Evolutionary conservation across 2,329 filamentous ascomycete species (phyloP), one percentile per base, ranked within the genome.

Genomic region (Epichloe glyceriae): DNA sequence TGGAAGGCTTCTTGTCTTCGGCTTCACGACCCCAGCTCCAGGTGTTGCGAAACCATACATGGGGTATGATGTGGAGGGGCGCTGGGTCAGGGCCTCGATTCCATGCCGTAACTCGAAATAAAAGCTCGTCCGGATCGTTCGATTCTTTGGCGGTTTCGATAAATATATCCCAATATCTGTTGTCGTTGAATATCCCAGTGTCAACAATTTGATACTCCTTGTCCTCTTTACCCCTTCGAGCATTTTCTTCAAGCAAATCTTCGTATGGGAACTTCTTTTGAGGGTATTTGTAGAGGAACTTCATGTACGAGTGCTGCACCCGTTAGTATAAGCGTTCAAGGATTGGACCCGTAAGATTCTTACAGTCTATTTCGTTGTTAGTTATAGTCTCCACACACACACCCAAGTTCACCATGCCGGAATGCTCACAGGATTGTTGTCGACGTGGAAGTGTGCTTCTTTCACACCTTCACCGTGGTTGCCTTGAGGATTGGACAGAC

Each of bases 401-500:
- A 26, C 15, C 11, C 20, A 44, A 39, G 15, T 33, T 26, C 26
- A 51, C 35, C 10, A 35, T 6, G 14, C 3, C 19, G 26, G 12
- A 19, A 20, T 53, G 61, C 75, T 71, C 59, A 75, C 70, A 52
- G 91, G 91, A 30, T 88, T 95, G 66, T 97, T 97, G 69, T 97
- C 91, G 52, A 96, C 71, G 67, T 97, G 91, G 63, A 96, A 97
- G 70, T 97, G 89, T 50, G 86, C 88, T 71, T 97, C 91, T 69
- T 96, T 97, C 73, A 97, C 78, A 65, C 88, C 94, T 71, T 97
- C 93, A 56, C 93, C 93, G 71, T 97, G 93, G 63, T 96, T 96
- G 58, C 91, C 91, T 70, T 97, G 88, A 3, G 91, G 90, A 65
- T 97, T 97, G 47, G 91, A 95, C 50, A 97, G 75, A 50, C 91